Percentiles rank a stretch among this genome's conserved stretches.
Conservation (phyloP, 2,329 filamentous ascomycete species). For the Penicillium sp. region DNA sequence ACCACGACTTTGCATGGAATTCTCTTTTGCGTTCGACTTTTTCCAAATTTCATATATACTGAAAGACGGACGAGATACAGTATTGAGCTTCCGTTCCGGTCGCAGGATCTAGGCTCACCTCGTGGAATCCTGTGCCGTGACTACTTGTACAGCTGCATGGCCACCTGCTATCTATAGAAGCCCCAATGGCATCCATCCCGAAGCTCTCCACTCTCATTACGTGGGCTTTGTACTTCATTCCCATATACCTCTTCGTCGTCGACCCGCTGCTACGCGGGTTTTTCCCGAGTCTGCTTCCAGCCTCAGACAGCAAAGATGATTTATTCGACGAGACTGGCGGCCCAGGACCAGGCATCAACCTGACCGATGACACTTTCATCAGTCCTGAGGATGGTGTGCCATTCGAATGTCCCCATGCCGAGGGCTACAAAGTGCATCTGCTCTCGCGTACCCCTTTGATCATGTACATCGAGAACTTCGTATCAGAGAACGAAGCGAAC, state of each 20-base stretch:
- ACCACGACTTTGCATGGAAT: background rate
- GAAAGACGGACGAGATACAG: background rate
- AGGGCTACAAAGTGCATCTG: slow-evolving; percentile 47
- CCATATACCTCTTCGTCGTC: slow-evolving; percentile 39
- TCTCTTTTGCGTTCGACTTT: no score
- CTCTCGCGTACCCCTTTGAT: slow-evolving; percentile 57
- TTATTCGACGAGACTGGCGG: slow-evolving; percentile 15
- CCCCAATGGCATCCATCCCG: slow-evolving; percentile 26
- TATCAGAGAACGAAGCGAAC: slow-evolving; percentile 51
- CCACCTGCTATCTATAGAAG: background rate
- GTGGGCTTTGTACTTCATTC: slow-evolving; percentile 39
- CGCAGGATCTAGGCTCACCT: background rate
- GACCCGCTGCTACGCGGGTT: slow-evolving; percentile 33
- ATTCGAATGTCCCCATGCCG: slow-evolving; percentile 26
- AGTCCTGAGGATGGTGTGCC: slow-evolving; percentile 36
- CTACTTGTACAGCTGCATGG: background rate
- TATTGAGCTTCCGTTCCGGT: background rate
- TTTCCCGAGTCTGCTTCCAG: slow-evolving; percentile 15
- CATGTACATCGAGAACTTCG: slow-evolving; percentile 60
- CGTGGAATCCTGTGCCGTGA: background rate
- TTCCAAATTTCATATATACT: no score
- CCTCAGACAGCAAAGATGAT: slow-evolving; percentile 9
- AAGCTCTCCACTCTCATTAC: slow-evolving; percentile 34
- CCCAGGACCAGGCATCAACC: slow-evolving; percentile 21
- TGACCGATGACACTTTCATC: slow-evolving; percentile 35